Conservation (phyloP, 2,329 filamentous ascomycete genomes). For the Cladophialophora bantiana region DNA sequence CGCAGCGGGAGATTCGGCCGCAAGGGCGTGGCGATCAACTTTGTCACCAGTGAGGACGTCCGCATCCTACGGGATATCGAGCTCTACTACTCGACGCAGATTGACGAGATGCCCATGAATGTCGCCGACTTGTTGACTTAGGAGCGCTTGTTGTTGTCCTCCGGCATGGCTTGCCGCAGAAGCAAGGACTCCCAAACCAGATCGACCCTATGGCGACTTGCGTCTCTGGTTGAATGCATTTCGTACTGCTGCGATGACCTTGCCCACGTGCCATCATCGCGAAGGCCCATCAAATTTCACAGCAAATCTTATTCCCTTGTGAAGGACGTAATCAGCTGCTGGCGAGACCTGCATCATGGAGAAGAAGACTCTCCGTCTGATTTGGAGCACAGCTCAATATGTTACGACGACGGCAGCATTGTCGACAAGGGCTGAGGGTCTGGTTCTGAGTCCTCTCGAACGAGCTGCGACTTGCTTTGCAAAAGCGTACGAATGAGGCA, state of each 20-base stretch:
- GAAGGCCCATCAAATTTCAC: too few relatives aligned
- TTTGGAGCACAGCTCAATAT: background rate
- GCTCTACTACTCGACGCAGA: conserved; percentile 94
- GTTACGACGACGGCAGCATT: background rate
- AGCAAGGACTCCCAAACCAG: conserved; percentile 1
- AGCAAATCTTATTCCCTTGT: background rate
- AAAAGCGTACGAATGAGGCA: background rate
- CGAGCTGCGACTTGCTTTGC: background rate
- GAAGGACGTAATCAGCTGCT: background rate
- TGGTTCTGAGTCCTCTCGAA: background rate
- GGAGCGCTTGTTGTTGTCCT: conserved; percentile 3
- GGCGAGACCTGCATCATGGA: background rate
- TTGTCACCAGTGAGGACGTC: conserved; percentile 97
- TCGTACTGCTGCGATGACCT: background rate
- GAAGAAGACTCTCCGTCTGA: background rate
- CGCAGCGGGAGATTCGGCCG: conserved; percentile 93
- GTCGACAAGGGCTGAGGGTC: background rate
- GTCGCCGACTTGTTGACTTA: conserved; percentile 66
- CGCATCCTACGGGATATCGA: conserved; percentile 97
- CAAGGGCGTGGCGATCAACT: conserved; percentile 99
- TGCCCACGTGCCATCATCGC: background rate
- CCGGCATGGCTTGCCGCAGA: background rate
- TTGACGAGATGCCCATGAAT: conserved; percentile 99
- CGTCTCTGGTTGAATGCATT: background rate
- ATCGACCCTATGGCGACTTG: background rate